phyloP scores from a whole-genome alignment of 345 rosid species.

The Eutrema heterophyllum region DNA sequence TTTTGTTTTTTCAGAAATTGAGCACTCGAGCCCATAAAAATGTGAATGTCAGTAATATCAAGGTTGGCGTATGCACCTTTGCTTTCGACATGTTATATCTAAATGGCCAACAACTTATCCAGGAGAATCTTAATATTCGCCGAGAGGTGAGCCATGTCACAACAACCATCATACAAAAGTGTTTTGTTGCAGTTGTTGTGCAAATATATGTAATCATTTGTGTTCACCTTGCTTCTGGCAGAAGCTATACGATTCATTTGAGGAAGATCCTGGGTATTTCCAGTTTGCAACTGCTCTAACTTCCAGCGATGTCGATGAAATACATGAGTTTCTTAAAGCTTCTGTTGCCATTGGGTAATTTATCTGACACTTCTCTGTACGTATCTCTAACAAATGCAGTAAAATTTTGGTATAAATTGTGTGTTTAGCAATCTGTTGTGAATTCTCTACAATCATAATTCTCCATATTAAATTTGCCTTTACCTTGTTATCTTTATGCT shows the following conservation, averaged over 20 bases:
- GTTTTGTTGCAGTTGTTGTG: neutral
- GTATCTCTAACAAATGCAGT: too few species aligned
- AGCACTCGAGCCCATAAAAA: constrained; percentile 80
- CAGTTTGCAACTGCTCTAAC: constrained; percentile 83
- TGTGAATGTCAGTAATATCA: constrained; percentile 68
- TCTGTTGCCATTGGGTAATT: constrained; percentile 71
- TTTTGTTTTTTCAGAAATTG: constrained; percentile 44
- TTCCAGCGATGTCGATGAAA: constrained; percentile 80
- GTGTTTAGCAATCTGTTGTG: too few species aligned
- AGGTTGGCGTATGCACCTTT: constrained; percentile 80
- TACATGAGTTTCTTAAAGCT: constrained; percentile 76
- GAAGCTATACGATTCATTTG: constrained; percentile 67
- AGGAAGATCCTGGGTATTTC: constrained; percentile 67
- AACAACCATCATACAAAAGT: too few species aligned
- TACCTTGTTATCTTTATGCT: neutral
- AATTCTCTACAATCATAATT: neutral
- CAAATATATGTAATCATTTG: neutral
- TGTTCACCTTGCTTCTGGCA: constrained; percentile 32
- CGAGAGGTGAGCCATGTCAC: constrained; percentile 51
- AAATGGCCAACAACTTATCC: constrained; percentile 70
- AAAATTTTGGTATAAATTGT: too few species aligned
- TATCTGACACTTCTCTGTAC: neutral
- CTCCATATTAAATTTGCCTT: too few species aligned
- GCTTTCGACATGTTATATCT: constrained; percentile 81
- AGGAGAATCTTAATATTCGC: constrained; percentile 60